These are phyloP conservation scores for Stropharia rugosoannulata DNA, from an alignment of 768 basidiomycete species.

Conservation along the genomic window DNA sequence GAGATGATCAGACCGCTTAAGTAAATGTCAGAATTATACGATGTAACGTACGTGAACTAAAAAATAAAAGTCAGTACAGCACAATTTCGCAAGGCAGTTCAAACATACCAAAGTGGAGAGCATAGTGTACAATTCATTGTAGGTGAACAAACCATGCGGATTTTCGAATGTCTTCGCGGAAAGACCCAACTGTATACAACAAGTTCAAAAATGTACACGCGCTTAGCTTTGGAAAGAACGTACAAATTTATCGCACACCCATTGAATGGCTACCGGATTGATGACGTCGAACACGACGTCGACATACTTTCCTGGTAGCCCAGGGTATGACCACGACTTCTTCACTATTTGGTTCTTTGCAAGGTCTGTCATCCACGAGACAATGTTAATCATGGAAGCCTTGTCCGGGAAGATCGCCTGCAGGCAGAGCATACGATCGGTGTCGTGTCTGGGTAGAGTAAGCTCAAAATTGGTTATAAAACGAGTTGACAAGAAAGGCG, in stretches of 20 bases:
- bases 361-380: slow-evolving; percentile 27
- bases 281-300: slow-evolving; percentile 51
- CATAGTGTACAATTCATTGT: slow-evolving; percentile 48
- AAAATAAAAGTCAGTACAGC: background rate
- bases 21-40: background rate
- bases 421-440: slow-evolving; percentile 25
- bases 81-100: background rate
- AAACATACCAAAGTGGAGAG: slow-evolving; percentile 30
- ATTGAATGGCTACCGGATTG: slow-evolving; percentile 38
- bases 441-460: slow-evolving; percentile 25
- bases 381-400: slow-evolving; percentile 26
- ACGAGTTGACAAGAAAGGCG: slow-evolving; percentile 1
- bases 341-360: slow-evolving; percentile 28
- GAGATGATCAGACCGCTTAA: background rate
- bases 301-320: slow-evolving; percentile 33
- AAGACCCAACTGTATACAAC: slow-evolving; percentile 36
- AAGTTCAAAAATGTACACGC: background rate
- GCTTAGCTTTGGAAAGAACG: background rate
- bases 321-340: slow-evolving; percentile 28
- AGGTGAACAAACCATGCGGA: slow-evolving; percentile 42
- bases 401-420: slow-evolving; percentile 37
- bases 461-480: background rate
- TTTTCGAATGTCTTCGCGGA: slow-evolving; percentile 45
- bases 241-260: slow-evolving; percentile 31
- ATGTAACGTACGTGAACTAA: slow-evolving; percentile 10